Base-by-base conservation (phyloP, 208 protist genomes). In the Leishmania mexicana region DNA sequence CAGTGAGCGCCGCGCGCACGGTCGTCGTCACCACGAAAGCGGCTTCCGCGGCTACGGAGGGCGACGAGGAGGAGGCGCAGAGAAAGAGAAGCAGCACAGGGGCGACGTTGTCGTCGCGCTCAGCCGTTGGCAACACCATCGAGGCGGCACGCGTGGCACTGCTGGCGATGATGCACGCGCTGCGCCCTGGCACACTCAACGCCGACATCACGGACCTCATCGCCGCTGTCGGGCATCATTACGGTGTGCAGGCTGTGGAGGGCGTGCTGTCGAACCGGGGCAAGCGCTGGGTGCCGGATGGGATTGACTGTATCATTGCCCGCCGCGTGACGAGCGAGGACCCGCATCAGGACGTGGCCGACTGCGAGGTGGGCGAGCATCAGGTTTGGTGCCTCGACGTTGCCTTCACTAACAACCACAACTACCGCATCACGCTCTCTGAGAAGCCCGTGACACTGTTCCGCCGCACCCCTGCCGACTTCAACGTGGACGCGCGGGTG, bases 261-360 rank as follows among this genome's bases (percentile, higher is more conserved):
- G 99, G 99, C 57, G 99, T 99, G 19, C 87, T 99, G 40, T 99
- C 98, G 42, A 99, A 99, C 88, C 94, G 99, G 79, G 93, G 98
- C 31, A 99, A 99, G 88, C 95, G 98, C 78, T 99, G 97, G 92
- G 94, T 99, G 67, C 98, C 99, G 38, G 99, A 99, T 84, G 98
- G 98, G 68, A 95, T 98, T 47, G 99, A 99, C 77, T 94, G 96
- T 75, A 99, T 99, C 83, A 96, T 99, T 60, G 92, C 83, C 74
- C 97, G 98, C 42, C 92, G 94, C 31, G 88, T 97, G 13, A 88
- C 87, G 40, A 62, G 70, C 38, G 75, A 83, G 51, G 87, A 84
- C 40, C 92, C 94, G 38, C 97, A 99, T 35, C 96, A 99, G 86
- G 94, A 99, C 83, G 96, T 99, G 6, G 96, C 94, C 47, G 93